A percentile compares a stretch with the other conserved stretches of the same genome.
Evolutionary conservation across 257 asterid genomes (phyloP).

Genomic region (Fraxinus excelsior): DNA sequence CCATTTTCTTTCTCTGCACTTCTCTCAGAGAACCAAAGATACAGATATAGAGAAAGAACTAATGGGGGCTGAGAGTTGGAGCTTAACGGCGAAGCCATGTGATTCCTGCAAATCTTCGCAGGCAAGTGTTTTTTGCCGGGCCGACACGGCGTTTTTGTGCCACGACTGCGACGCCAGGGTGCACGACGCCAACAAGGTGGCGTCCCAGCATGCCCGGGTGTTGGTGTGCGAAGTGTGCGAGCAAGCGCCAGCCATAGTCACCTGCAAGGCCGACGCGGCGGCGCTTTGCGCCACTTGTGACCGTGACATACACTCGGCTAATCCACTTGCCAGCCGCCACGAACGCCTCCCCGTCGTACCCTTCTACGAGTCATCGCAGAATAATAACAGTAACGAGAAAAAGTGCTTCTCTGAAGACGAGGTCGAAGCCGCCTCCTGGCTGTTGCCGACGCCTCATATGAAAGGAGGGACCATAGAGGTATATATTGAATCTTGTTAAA

Average conservation of each 20-base stretch:
- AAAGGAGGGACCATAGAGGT: background rate
- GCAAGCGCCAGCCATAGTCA: conserved; percentile 56
- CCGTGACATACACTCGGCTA: conserved; percentile 63
- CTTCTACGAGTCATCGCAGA: background rate
- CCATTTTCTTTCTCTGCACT: background rate
- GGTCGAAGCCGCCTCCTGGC: conserved; percentile 14
- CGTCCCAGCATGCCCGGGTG: conserved; percentile 41
- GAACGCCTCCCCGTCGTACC: conserved; percentile 37
- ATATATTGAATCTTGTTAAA: background rate
- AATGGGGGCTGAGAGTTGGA: conserved; percentile 15
- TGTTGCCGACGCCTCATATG: background rate
- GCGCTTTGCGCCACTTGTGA: conserved; percentile 63
- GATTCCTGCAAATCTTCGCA: conserved; percentile 28
- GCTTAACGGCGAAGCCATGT: conserved; percentile 23
- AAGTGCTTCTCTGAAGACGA: background rate
- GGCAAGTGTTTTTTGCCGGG: conserved; percentile 27
- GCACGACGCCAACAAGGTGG: conserved; percentile 25
- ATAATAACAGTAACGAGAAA: background rate
- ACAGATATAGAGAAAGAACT: background rate
- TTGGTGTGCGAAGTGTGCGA: conserved; percentile 61
- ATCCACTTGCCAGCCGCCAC: conserved; percentile 66
- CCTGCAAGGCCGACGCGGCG: conserved; percentile 70
- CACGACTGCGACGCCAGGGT: conserved; percentile 21
- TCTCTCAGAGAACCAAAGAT: background rate
- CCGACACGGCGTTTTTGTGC: conserved; percentile 30